These are phyloP conservation scores for Aspergillus cejpii DNA, from an alignment of 2,329 filamentous ascomycete genomes.

Conservation along the genomic window DNA sequence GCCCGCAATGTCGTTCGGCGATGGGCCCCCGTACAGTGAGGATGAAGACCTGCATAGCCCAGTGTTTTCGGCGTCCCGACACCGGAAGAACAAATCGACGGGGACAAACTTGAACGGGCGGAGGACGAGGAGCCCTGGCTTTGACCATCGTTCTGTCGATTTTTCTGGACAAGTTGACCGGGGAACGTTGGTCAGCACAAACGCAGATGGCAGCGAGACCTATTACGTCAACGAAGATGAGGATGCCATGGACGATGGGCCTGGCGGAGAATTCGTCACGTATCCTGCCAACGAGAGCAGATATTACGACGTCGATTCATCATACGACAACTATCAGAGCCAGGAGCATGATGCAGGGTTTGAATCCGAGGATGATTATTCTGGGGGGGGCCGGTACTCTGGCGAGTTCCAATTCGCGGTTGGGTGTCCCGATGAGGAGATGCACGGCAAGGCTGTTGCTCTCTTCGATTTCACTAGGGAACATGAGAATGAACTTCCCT, in stretches of 20 bases:
- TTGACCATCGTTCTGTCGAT: conserved; percentile 34
- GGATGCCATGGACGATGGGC: conserved; percentile 54
- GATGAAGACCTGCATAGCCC: conserved; percentile 92
- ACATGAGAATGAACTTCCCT: conserved; percentile 90
- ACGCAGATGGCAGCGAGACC: conserved; percentile 64
- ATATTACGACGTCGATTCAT: conserved; percentile 44
- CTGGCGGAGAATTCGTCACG: conserved; percentile 72
- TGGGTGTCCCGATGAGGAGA: conserved; percentile 90
- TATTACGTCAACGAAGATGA: conserved; percentile 65
- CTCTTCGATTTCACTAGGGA: conserved; percentile 92
- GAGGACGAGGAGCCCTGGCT: conserved; percentile 45
- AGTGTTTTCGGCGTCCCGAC: conserved; percentile 71
- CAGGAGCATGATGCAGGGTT: conserved; percentile 28
- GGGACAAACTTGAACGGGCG: conserved; percentile 35
- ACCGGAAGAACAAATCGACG: conserved; percentile 76
- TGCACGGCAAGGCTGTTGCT: conserved; percentile 92
- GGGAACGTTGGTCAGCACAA: conserved; percentile 60
- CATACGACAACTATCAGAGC: conserved; percentile 39
- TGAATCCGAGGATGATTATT: conserved; percentile 45
- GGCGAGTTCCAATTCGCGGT: conserved; percentile 93
- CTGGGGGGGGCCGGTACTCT: conserved; percentile 66
- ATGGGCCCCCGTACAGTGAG: conserved; percentile 89
- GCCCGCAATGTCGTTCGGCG: conserved; percentile 74
- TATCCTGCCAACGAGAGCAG: conserved; percentile 62
- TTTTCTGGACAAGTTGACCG: conserved; percentile 52